Evolutionary conservation across 306 rosid species (phyloP), one percentile per base, ranked within the genome.

Genomic region (Gynostemma pentaphyllum): DNA sequence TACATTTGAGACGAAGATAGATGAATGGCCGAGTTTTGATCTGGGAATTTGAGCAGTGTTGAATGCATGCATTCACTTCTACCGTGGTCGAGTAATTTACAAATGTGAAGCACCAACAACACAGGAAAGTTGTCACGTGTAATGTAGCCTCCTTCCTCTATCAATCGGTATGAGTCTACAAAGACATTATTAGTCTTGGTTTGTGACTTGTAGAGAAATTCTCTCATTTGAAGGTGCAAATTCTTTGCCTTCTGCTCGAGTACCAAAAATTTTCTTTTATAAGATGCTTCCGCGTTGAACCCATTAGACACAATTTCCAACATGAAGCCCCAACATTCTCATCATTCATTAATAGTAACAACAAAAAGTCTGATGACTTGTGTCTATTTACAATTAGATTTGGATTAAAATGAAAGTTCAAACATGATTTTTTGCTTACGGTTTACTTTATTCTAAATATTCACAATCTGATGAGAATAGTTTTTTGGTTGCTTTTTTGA

Each of bases 11-110:
- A 65, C 36, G 32, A 72, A 82, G 60, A 22, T 47, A 24, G 19
- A 68, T n/a, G 72, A 66, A 8, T 62, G 62, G 66, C 96, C 92
- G 15, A 88, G 80, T 72, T 91, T 92, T 68, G 88, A 84, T 73
- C 92, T 92, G 19, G 95, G 89, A 72, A 80, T 92, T 76, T 83
- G 76, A 74, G 32, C 55, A n/a, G n/a, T n/a, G n/a, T n/a, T n/a
- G n/a, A n/a, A n/a, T n/a, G n/a, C n/a, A n/a, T n/a, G n/a, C n/a
- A n/a, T n/a, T n/a, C n/a, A n/a, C n/a, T n/a, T n/a, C n/a, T n/a
- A n/a, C n/a, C n/a, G n/a, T 32, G 42, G 27, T 44, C 63, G 9
- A 55, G 29, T 55, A 8, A 29, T 28, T 28, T 0, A 15, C 16
- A 52, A 6, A 54, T 11, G 0, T 16, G 30, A 49, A 0, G 32